phyloP scores from a whole-genome alignment of 306 rosid genomes.

The Bauhinia variegata region DNA sequence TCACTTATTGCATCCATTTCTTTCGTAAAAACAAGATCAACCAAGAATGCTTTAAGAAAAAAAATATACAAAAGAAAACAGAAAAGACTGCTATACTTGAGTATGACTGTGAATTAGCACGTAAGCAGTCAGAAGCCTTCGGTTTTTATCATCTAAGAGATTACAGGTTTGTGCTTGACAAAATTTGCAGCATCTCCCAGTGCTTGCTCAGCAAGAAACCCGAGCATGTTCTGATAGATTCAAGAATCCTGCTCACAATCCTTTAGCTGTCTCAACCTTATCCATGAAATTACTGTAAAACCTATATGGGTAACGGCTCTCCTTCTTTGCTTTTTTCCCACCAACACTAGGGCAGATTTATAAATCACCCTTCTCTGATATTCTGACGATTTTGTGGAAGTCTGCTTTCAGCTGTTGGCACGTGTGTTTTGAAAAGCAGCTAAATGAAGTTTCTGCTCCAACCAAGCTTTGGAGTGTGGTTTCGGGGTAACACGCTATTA shows the following conservation, averaged over 20 bases:
- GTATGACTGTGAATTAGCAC: background rate
- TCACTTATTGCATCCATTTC: too few relatives aligned
- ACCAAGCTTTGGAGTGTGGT: too few relatives aligned
- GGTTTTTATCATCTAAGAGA: conserved; percentile 27
- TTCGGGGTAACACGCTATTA: background rate
- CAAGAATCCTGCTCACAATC: background rate
- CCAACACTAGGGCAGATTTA: conserved; percentile 16
- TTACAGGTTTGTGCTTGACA: conserved; percentile 7
- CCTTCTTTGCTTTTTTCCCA: background rate
- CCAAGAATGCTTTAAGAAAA: too few relatives aligned
- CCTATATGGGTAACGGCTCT: background rate
- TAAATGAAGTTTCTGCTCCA: too few relatives aligned
- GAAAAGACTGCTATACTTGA: too few relatives aligned
- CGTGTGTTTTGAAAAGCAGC: too few relatives aligned
- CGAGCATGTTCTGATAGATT: background rate
- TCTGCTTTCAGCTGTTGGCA: too few relatives aligned
- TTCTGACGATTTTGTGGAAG: background rate
- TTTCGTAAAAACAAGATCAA: too few relatives aligned
- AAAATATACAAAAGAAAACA: too few relatives aligned
- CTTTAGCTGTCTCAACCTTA: background rate
- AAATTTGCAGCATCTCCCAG: background rate
- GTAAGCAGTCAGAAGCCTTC: background rate
- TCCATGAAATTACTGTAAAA: conserved; percentile 5
- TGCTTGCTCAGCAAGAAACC: conserved; percentile 24
- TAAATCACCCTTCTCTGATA: conserved; percentile 14